Evolutionary conservation across 495 filamentous ascomycete genomes (phyloP), one percentile per base, ranked within the genome.

Genomic region (Pyrenopolyporus hunteri): DNA sequence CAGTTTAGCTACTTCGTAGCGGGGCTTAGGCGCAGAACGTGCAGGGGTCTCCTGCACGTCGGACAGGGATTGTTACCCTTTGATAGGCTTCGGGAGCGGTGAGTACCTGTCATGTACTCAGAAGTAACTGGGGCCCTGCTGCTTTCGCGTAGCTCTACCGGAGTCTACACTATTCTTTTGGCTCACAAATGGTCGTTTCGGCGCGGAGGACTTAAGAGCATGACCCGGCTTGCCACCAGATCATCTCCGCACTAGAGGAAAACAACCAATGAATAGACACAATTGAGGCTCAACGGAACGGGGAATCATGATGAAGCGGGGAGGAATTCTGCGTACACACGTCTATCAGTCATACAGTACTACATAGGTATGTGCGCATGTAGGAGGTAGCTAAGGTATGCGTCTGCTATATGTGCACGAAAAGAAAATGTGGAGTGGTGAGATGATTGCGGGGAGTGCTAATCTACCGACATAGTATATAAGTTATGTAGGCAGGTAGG

Each of bases 241-340:
- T 17, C 37, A 50, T 29, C 33, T 45, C 23, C 50, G 49, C 55
- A 54, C 43, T 33, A 45, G n/a, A 43, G 6, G 7, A 14, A 47
- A 25, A 10, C 8, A 56, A 39, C 63, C 63, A 66, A 61, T 61
- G 23, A 49, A 3, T 28, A 31, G 3, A 37, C 43, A 35, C 32
- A 66, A 66, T 66, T 66, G 63, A 61, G 56, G 39, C 57, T 61
- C 57, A 66, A 61, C 14, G 17, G 39, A 57, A 66, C 32, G 47
- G 40, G 48, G 28, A 37, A 42, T 23, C 13, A 25, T 17, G 33
- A 11, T 43, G 25, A 26, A 60, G 56, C 56, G 55, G 55, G 55
- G 61, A 40, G 43, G 32, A 31, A 33, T 39, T 46, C 26, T 31
- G n/a, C n/a, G n/a, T n/a, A n/a, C n/a, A n/a, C n/a, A n/a, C n/a